Evolutionary conservation across 2,329 filamentous ascomycete genomes (phyloP).

Genomic region (Aspergillus ochraceus): DNA sequence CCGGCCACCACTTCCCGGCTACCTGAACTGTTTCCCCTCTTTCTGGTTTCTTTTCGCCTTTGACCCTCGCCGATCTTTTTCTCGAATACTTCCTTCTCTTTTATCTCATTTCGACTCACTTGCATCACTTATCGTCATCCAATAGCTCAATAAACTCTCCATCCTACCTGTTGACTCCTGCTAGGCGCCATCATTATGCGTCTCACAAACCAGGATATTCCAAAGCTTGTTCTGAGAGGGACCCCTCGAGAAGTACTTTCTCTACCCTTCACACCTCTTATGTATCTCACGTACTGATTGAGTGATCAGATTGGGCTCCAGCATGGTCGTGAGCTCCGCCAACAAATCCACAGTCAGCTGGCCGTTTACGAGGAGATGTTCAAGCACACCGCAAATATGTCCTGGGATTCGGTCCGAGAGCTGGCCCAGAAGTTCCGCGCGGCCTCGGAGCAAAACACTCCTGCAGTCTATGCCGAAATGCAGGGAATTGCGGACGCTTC

Average conservation of each 20-base stretch:
- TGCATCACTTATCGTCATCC: not conserved
- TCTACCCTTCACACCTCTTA: not conserved
- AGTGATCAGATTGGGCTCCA: conserved; percentile 45
- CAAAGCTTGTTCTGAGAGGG: conserved; percentile 25
- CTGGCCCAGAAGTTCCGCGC: conserved; percentile 51
- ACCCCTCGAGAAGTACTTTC: conserved; percentile 26
- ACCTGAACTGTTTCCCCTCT: too few species aligned
- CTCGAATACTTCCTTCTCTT: too few species aligned
- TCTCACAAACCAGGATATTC: conserved; percentile 14
- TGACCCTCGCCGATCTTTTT: too few species aligned
- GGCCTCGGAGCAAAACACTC: conserved; percentile 40
- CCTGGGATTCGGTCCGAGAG: conserved; percentile 48
- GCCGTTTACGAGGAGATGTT: conserved; percentile 52
- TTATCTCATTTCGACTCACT: not conserved
- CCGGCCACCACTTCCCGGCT: too few species aligned
- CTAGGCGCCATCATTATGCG: conserved; percentile 47
- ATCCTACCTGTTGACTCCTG: not conserved
- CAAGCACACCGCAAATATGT: conserved; percentile 45
- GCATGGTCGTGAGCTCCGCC: conserved; percentile 44
- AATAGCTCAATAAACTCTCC: not conserved
- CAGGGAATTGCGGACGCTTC: conserved; percentile 57
- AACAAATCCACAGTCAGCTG: conserved; percentile 46
- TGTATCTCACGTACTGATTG: not conserved
- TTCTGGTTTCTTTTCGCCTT: too few species aligned
- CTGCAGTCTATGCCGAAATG: conserved; percentile 47